phyloP scores from a whole-genome alignment of 495 filamentous ascomycete genomes.

The Cladorrhinum samala region DNA sequence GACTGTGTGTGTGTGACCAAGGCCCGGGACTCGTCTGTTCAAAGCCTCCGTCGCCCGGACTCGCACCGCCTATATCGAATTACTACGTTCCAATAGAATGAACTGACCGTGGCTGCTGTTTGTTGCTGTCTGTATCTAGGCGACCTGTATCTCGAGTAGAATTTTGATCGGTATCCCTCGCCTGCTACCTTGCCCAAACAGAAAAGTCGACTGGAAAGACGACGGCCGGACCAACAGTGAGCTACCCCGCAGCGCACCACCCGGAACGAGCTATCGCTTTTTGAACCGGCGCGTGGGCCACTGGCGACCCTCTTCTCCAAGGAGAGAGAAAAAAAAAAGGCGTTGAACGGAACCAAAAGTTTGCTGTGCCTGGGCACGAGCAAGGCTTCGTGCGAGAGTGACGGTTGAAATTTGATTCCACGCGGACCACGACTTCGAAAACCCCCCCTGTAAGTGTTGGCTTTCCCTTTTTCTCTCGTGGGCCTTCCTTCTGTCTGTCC shows the following conservation, averaged over 20 bases:
- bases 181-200: not conserved
- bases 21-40: not conserved
- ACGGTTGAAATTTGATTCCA: too few relatives aligned
- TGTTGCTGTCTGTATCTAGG: too few relatives aligned
- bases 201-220: not conserved
- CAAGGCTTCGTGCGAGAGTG: too few relatives aligned
- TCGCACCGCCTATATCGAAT: too few relatives aligned
- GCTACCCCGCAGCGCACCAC: constrained; percentile 6
- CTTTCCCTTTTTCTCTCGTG: too few relatives aligned
- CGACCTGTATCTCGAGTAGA: too few relatives aligned
- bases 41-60: not conserved
- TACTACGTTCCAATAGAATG: too few relatives aligned
- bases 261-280: constrained; percentile 1
- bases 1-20: not conserved
- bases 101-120: too few relatives aligned
- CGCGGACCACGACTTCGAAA: too few relatives aligned
- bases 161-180: too few relatives aligned
- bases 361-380: not conserved
- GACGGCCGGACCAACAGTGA: not conserved
- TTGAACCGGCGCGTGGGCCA: not conserved
- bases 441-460: too few relatives aligned
- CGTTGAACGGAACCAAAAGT: not conserved
- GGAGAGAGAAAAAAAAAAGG: not conserved
- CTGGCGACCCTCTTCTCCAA: not conserved
- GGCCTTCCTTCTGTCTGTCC: too few relatives aligned